A percentile compares a stretch with the other conserved stretches of the same genome.
Evolutionary conservation across 208 protist species (phyloP).

Genomic region (Crithidia acanthocephali): DNA sequence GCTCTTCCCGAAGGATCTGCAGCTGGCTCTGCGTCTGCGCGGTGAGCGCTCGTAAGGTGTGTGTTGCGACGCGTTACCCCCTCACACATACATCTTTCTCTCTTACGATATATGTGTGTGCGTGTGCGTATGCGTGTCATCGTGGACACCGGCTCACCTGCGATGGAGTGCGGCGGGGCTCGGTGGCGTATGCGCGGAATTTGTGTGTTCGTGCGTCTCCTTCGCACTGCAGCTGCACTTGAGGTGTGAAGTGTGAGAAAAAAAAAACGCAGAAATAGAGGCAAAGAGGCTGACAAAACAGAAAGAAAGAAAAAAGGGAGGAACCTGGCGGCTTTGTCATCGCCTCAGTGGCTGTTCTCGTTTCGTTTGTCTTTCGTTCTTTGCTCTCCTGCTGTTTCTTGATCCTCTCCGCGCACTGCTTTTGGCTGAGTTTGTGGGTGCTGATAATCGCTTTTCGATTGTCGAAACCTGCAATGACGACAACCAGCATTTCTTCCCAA

Average conservation of each 20-base stretch:
- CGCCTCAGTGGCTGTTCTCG: too few relatives aligned
- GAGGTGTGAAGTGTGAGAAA: neutral
- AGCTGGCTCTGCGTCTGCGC: conserved; percentile 98
- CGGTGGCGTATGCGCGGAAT: neutral
- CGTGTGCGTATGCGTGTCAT: too few relatives aligned
- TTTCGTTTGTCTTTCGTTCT: too few relatives aligned
- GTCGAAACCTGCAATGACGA: too few relatives aligned
- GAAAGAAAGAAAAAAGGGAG: neutral
- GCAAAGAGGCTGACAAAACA: neutral
- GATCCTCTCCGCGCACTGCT: too few relatives aligned
- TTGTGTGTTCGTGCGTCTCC: neutral
- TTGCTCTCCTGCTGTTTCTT: too few relatives aligned
- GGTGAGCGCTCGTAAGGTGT: conserved; percentile 79
- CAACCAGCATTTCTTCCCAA: neutral
- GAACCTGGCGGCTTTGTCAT: neutral
- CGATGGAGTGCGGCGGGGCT: neutral
- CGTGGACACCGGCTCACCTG: neutral
- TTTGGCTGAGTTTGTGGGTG: too few relatives aligned
- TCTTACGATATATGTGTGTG: too few relatives aligned
- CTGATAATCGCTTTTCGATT: too few relatives aligned
- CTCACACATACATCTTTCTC: too few relatives aligned
- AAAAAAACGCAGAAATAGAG: neutral
- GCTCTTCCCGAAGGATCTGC: conserved; percentile 99
- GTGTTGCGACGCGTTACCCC: too few relatives aligned
- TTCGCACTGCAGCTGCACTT: too few relatives aligned